These are phyloP conservation scores for Aspergillus saccharolyticus DNA, from an alignment of 495 filamentous ascomycete genomes.

Conservation along the genomic window DNA sequence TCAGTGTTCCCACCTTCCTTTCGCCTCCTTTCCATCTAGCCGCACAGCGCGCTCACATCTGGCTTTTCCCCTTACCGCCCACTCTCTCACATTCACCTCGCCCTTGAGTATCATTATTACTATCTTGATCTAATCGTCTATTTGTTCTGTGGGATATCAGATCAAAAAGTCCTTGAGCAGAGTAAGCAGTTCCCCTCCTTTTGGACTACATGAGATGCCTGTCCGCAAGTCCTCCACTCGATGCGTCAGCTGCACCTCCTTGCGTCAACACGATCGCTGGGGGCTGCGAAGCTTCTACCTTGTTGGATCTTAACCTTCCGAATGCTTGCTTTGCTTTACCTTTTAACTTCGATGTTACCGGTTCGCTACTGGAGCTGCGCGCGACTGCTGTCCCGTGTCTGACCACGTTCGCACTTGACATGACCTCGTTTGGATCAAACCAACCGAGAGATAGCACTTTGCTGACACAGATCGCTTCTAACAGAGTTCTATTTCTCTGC, in stretches of 20 bases:
- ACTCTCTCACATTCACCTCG: constrained; percentile 14
- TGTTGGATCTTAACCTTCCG: neutral
- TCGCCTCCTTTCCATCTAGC: constrained; percentile 20
- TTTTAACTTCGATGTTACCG: neutral
- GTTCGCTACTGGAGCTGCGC: neutral
- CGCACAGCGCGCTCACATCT: constrained; percentile 14
- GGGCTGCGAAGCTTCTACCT: neutral
- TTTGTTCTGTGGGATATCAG: constrained; percentile 4
- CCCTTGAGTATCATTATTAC: constrained; percentile 13
- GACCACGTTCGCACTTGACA: constrained; percentile 15
- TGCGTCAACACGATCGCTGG: constrained; percentile 15
- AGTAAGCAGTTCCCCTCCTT: constrained; percentile 3
- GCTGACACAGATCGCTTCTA: constrained; percentile 19
- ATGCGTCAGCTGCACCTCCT: constrained; percentile 17
- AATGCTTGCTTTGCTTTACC: neutral
- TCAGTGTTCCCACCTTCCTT: constrained; percentile 16
- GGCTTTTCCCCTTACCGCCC: constrained; percentile 20
- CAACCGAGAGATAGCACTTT: constrained; percentile 18
- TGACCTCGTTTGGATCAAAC: neutral
- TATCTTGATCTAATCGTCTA: constrained; percentile 14
- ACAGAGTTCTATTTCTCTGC: constrained; percentile 10
- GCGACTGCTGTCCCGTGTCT: constrained; percentile 6
- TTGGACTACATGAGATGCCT: constrained; percentile 1
- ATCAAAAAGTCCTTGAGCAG: constrained; percentile 6
- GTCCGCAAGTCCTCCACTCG: constrained; percentile 3